Base-by-base conservation (phyloP, 83 land plant genomes). In the Diphasiastrum complanatum region DNA sequence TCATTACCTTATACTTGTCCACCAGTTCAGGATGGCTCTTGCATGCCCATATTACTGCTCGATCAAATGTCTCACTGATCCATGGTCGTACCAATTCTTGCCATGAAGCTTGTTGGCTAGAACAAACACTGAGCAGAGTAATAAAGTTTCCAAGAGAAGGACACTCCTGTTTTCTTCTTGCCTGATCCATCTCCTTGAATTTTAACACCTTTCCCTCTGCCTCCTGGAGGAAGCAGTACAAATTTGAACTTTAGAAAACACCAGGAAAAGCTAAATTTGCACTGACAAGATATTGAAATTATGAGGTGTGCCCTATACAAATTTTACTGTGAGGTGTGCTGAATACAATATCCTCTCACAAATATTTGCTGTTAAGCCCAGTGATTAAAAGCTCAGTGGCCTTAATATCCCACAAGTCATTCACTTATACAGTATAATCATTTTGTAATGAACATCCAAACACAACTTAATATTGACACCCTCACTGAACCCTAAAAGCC, bases 41-140 rank as follows among this genome's bases (percentile, higher is more conserved):
- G 46, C 64, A 65, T 31, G 37, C 30, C 62, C 68, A 55, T 12
- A 65, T 4, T 8, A 53, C 62, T 14, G 4, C 37, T 18, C 47
- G 45, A 51, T 54, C 64, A 5, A 65, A 65, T 5, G 12, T 3
- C 45, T 65, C 68, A n/a, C 63, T 24, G 28, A 51, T 54, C 12
- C 45, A 51, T 1, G 64, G 65, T 1, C 29, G 68, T 23, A 65
- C 68, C 33, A 65, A 1, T 5, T 24, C 47, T 30, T 54, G 38
- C 47, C 63, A 65, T 1, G 46, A 25, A 3, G 62, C 24, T 16
- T 19, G 46, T 24, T 50, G 33, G 2, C 58, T 19, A 37, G 19
- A 4, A 40, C 68, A 65, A 5, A 65, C 61, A 35, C 31, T 35
- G 12, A 65, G 61, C 20, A 25, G 46, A 2, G 68, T 29, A 34